Evolutionary conservation across 169 alveolate species (phyloP).

Genomic region (Eimeria necatrix): DNA sequence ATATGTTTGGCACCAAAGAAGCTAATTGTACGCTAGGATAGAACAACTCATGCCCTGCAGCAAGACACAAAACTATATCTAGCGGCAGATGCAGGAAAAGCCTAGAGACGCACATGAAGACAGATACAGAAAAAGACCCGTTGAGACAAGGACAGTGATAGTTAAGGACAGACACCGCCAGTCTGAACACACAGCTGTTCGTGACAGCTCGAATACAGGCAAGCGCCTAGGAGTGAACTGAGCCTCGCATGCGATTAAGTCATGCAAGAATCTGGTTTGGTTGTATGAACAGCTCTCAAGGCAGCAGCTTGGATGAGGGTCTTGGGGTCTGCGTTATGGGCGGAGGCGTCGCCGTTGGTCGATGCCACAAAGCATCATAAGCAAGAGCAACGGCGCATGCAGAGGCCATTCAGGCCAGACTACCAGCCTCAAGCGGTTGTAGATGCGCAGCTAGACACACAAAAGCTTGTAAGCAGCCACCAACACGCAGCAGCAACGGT

Average conservation of each 20-base stretch:
- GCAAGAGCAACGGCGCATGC: neutral
- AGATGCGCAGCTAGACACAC: neutral
- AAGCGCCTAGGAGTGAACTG: no score
- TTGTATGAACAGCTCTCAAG: neutral
- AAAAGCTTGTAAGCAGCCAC: neutral
- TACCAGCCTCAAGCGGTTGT: neutral
- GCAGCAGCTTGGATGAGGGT: constrained; percentile 26
- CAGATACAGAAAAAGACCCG: no score
- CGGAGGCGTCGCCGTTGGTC: neutral
- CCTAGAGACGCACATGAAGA: no score
- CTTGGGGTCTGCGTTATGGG: constrained; percentile 39
- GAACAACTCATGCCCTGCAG: no score
- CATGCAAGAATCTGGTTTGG: neutral
- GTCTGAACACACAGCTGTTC: no score
- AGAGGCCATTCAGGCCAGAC: neutral
- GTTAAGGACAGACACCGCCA: no score
- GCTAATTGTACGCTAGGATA: neutral
- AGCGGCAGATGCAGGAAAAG: no score
- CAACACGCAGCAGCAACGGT: neutral
- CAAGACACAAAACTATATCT: no score
- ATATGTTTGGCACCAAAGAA: neutral
- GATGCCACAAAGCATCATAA: neutral
- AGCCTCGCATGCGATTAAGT: no score
- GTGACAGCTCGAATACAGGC: no score
- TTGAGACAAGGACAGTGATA: no score